A percentile compares a stretch with the other conserved stretches of the same genome.
phyloP scores from a whole-genome alignment of 2,329 filamentous ascomycete species.

The Claviceps sp. region DNA sequence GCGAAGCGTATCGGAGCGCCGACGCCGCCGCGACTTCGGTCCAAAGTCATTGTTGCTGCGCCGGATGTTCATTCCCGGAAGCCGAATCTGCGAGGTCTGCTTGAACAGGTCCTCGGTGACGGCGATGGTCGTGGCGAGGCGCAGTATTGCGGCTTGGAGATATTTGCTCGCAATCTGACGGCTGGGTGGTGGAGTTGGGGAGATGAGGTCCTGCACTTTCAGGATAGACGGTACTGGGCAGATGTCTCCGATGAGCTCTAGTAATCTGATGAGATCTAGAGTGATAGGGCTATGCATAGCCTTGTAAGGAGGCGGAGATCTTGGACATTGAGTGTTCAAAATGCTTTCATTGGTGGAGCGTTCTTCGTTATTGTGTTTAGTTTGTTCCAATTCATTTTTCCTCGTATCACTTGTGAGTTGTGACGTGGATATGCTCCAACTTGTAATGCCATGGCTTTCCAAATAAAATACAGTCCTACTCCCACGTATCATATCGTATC shows the following conservation, averaged over 20 bases:
- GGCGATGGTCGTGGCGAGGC: background rate
- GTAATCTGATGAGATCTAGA: no score
- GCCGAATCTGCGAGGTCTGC: conserved; percentile 51
- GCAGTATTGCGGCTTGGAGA: conserved; percentile 50
- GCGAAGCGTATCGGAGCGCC: conserved; percentile 29
- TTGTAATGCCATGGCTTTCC: background rate
- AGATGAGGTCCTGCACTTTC: conserved; percentile 58
- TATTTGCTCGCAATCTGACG: conserved; percentile 64
- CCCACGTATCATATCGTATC: conserved; percentile 10
- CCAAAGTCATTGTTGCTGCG: conserved; percentile 52
- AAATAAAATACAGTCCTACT: conserved; percentile 18
- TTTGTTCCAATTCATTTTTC: background rate
- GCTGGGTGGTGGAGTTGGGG: conserved; percentile 72
- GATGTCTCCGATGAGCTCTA: background rate
- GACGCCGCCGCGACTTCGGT: conserved; percentile 12
- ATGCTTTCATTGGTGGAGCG: background rate
- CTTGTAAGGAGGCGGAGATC: background rate
- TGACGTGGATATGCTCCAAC: background rate
- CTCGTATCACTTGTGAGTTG: background rate
- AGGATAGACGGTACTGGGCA: conserved; percentile 41
- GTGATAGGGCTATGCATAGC: no score
- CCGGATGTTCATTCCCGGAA: conserved; percentile 71
- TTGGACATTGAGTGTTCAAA: background rate
- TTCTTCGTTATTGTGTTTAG: background rate
- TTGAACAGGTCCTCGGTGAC: conserved; percentile 39